Evolutionary conservation across 768 basidiomycete genomes (phyloP), one percentile per base, ranked within the genome.

Genomic region (Terana coerulea): DNA sequence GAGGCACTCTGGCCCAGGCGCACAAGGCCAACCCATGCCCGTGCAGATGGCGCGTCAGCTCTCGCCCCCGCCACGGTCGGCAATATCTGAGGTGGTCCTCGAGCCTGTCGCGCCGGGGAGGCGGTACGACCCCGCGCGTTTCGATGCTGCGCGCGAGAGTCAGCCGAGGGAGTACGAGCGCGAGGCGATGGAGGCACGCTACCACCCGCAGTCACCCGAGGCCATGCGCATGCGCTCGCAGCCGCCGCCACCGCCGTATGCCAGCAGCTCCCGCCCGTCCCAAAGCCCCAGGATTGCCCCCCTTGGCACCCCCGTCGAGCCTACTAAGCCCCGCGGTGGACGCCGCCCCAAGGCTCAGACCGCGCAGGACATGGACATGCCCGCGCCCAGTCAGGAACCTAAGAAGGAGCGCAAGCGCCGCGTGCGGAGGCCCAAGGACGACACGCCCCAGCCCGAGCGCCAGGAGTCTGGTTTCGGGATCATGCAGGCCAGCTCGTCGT

Each of bases 51-150:
- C 49, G 5, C 33, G 22, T 22, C 19, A 21, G 1, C 35, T 22
- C 14, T 21, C 37, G 19, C 48, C 48, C 3, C 49, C 49, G 24
- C 48, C 37, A 43, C 40, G 51, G 3, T 41, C 44, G 15, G 19
- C 42, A 6, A 36, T 50, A 33, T 25, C 33, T 19, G 55, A 56
- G 31, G 50, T 33, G n/a, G 44, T 22, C 24, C 70, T 71, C 10
- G 81, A 81, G 45, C 71, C 64, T 24, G 61, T 74, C 0, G 69
- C 66, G 14, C 72, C n/a, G n/a, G n/a, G n/a, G n/a, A n/a, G 80
- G 56, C 74, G 86, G 15, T 88, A 88, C 55, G 86, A 88, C 58
- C 84, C 84, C 5, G n/a, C n/a, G n/a, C 72, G 79, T 19, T 77
- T 77, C 54, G 80, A 81, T 60, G 77, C n/a, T n/a, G n/a, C 65